phyloP scores from a whole-genome alignment of 23 red algal genomes.

The Gracilaria domingensis region DNA sequence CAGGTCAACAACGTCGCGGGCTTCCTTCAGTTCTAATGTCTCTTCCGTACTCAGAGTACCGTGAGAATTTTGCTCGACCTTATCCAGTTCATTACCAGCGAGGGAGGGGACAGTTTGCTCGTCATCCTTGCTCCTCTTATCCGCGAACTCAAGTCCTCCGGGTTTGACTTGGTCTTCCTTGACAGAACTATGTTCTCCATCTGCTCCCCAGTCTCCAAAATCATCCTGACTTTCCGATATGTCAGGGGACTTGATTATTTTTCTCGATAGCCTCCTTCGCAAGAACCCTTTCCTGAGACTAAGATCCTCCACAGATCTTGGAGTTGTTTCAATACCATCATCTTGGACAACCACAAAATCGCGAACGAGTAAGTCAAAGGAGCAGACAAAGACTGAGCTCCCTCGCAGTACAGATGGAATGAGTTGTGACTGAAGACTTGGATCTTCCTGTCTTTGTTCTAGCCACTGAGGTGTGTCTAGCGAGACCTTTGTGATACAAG shows the following conservation, averaged over 20 bases:
- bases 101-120: not conserved
- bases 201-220: constrained; percentile 34
- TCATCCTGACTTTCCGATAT: constrained; percentile 41
- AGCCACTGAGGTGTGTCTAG: constrained; percentile 62
- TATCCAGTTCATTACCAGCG: not conserved
- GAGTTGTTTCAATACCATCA: not conserved
- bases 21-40: constrained; percentile 25
- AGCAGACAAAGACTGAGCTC: constrained; percentile 25
- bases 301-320: not conserved
- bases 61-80: not conserved
- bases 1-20: constrained; percentile 54
- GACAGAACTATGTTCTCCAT: not conserved
- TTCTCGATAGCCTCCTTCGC: constrained; percentile 28
- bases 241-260: constrained; percentile 3
- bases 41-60: constrained; percentile 7
- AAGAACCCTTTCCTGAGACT: constrained; percentile 8
- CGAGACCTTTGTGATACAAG: constrained; percentile 15
- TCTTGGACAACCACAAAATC: constrained; percentile 30
- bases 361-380: constrained; percentile 60
- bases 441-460: constrained; percentile 43
- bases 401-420: constrained; percentile 50
- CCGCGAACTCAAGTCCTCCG: not conserved
- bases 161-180: not conserved
- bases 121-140: not conserved
- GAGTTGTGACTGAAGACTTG: constrained; percentile 4